Evolutionary conservation across 495 filamentous ascomycete genomes (phyloP), one percentile per base, ranked within the genome.

Genomic region (Penicillium crystallinum): DNA sequence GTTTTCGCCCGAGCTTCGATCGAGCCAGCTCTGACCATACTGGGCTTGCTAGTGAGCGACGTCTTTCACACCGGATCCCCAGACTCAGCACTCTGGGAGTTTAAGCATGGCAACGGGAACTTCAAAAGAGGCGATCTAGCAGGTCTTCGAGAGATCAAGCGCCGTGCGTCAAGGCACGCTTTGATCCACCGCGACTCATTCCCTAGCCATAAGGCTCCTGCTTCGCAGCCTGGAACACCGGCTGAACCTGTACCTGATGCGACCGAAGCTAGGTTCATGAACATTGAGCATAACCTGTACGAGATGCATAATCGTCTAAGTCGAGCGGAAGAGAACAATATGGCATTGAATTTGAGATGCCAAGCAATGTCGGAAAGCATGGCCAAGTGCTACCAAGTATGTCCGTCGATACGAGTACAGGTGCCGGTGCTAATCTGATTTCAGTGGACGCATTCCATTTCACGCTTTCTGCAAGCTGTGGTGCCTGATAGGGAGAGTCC

Each of bases 51-150:
- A 98, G 93, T 97, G 58, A 96, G 93, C 79, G 93, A 98, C 69
- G 95, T 97, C 19, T 98, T 98, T 66, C 93, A 97, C 64, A 96
- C 90, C 34, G 91, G 95, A 11, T 88, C 86, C n/a, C 90, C 93
- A 3, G 95, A 98, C 62, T 88, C 92, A 43, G 88, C 93, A 4
- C 76, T 98, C 15, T 98, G 93, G 93, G 93, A 98, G 67, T 98
- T 98, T 67, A 98, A 97, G 71, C 93, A 98, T 66, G 93, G 93
- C 43, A 95, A 93, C 66, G 93, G 93, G 27, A 97, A 88, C 67
- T 98, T 98, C 77, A 96, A 91, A 69, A 81, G 91, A 57, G 93
- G 93, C 39, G 93, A 98, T 69, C 73, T 98, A 37, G 83, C 90
- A 43, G 91, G 93, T 38, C 74, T 98, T 46, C 80, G 93, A 34